Evolutionary conservation across 2,329 filamentous ascomycete species (phyloP).

Genomic region (Exophiala sideris): DNA sequence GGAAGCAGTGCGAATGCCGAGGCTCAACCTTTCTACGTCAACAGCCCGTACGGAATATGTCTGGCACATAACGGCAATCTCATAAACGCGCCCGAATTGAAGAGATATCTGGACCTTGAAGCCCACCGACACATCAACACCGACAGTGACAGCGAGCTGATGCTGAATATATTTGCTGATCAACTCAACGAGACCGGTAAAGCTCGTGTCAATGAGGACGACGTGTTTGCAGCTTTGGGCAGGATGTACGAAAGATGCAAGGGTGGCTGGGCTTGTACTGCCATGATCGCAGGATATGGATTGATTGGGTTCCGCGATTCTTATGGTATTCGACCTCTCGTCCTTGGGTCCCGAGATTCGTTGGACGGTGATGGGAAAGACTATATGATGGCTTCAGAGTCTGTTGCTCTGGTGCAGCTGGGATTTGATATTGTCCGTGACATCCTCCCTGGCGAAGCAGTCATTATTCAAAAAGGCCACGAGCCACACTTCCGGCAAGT

Average conservation of each 20-base stretch:
- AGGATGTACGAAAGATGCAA: slow-evolving; percentile 70
- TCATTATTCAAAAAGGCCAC: slow-evolving; percentile 77
- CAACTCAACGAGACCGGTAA: slow-evolving; percentile 78
- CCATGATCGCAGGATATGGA: slow-evolving; percentile 78
- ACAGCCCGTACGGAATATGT: slow-evolving; percentile 77
- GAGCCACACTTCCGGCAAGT: slow-evolving; percentile 74
- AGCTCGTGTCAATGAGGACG: slow-evolving; percentile 71
- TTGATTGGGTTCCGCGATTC: slow-evolving; percentile 76
- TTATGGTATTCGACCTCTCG: slow-evolving; percentile 78
- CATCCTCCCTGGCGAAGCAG: slow-evolving; percentile 77
- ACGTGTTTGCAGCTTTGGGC: slow-evolving; percentile 69
- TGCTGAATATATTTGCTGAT: slow-evolving; percentile 84
- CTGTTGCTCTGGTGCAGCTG: slow-evolving; percentile 75
- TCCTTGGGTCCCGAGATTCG: slow-evolving; percentile 71
- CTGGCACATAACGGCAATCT: slow-evolving; percentile 86
- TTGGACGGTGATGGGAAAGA: slow-evolving; percentile 64
- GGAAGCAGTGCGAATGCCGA: slow-evolving; percentile 81
- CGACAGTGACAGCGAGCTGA: slow-evolving; percentile 81
- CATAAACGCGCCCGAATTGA: slow-evolving; percentile 71
- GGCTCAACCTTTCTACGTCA: slow-evolving; percentile 90
- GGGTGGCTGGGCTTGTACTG: slow-evolving; percentile 75
- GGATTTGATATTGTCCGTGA: slow-evolving; percentile 74
- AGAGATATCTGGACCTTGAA: slow-evolving; percentile 68
- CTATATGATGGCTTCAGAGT: slow-evolving; percentile 91
- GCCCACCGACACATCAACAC: slow-evolving; percentile 87